A percentile compares a stretch with the other conserved stretches of the same genome.
Conservation (phyloP, 2,329 filamentous ascomycete species). For the Gnomoniopsis sp. region DNA sequence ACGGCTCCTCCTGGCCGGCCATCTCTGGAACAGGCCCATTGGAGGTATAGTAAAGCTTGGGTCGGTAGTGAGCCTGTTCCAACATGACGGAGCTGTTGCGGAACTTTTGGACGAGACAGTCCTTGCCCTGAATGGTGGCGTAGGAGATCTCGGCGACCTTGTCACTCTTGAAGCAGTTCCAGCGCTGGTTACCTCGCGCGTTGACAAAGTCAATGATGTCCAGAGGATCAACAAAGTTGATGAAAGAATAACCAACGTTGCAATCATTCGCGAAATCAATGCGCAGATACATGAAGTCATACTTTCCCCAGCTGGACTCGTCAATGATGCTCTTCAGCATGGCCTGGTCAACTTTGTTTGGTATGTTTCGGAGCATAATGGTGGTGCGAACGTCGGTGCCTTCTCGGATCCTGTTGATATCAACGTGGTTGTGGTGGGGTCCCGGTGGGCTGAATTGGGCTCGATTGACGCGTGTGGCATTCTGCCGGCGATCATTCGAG, state of each 20-base stretch:
- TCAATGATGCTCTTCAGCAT: constrained; percentile 80
- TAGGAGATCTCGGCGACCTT: constrained; percentile 91
- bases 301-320: constrained; percentile 73
- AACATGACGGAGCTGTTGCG: constrained; percentile 96
- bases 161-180: constrained; percentile 78
- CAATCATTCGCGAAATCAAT: constrained; percentile 84
- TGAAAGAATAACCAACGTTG: constrained; percentile 95
- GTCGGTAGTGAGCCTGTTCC: constrained; percentile 75
- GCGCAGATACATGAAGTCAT: constrained; percentile 92
- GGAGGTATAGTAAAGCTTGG: constrained; percentile 62
- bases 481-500: constrained; percentile 44
- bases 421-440: constrained; percentile 58
- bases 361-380: constrained; percentile 95
- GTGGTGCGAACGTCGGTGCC: constrained; percentile 74
- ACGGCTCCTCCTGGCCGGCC: constrained; percentile 69
- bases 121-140: constrained; percentile 92
- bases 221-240: constrained; percentile 82
- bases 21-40: constrained; percentile 46
- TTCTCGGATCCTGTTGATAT: constrained; percentile 56
- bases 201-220: constrained; percentile 74
- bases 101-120: constrained; percentile 91
- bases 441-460: constrained; percentile 42
- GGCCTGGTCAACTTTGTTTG: constrained; percentile 78
- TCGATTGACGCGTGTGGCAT: constrained; percentile 43
- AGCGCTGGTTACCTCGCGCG: constrained; percentile 66